A percentile compares a stretch with the other conserved stretches of the same genome.
These are phyloP conservation scores for Phytophthora pluvialis DNA, from an alignment of 352 stramenopile species.

Conservation along the genomic window DNA sequence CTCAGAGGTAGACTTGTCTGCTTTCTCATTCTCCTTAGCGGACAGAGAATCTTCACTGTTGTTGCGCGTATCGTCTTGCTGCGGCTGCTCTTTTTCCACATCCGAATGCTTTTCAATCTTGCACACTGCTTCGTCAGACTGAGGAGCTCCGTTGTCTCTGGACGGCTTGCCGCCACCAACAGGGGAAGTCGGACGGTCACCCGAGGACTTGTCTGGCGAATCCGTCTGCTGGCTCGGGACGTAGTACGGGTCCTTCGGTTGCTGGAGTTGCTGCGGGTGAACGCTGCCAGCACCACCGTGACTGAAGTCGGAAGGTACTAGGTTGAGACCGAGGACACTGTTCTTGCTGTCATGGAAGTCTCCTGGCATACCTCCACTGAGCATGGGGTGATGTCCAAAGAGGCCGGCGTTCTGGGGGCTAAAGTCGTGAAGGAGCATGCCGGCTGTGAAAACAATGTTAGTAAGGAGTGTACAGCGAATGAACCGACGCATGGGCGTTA, in stretches of 20 bases:
- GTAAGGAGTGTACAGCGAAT: slow-evolving; percentile 8
- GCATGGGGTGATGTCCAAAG: slow-evolving; percentile 56
- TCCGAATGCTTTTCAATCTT: slow-evolving; percentile 30
- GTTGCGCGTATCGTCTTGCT: slow-evolving; percentile 15
- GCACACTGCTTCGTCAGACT: slow-evolving; percentile 18
- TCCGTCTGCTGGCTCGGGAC: slow-evolving; percentile 31
- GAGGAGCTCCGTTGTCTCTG: slow-evolving; percentile 12
- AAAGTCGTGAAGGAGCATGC: slow-evolving; percentile 84
- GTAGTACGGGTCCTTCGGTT: slow-evolving; percentile 49
- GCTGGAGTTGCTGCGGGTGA: slow-evolving; percentile 46
- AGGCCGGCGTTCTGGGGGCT: slow-evolving; percentile 63
- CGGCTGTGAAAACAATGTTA: slow-evolving; percentile 43
- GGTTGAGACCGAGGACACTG: slow-evolving; percentile 63
- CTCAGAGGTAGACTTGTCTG: slow-evolving; percentile 10
- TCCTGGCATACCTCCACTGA: slow-evolving; percentile 24
- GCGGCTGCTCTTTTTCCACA: slow-evolving; percentile 7
- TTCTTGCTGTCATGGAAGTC: slow-evolving; percentile 63
- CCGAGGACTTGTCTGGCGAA: slow-evolving; percentile 43
- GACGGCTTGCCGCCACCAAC: slow-evolving; percentile 17
- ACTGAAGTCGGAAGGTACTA: slow-evolving; percentile 71
- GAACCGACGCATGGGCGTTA: slow-evolving; percentile 3
- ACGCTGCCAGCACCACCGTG: slow-evolving; percentile 27
- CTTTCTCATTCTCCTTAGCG: slow-evolving; percentile 28
- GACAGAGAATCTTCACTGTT: slow-evolving; percentile 25
- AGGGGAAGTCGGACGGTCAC: slow-evolving; percentile 36